A percentile compares a stretch with the other conserved stretches of the same genome.
Evolutionary conservation across 2,329 filamentous ascomycete species (phyloP).

Genomic region (Mycosphaerella arachidis): DNA sequence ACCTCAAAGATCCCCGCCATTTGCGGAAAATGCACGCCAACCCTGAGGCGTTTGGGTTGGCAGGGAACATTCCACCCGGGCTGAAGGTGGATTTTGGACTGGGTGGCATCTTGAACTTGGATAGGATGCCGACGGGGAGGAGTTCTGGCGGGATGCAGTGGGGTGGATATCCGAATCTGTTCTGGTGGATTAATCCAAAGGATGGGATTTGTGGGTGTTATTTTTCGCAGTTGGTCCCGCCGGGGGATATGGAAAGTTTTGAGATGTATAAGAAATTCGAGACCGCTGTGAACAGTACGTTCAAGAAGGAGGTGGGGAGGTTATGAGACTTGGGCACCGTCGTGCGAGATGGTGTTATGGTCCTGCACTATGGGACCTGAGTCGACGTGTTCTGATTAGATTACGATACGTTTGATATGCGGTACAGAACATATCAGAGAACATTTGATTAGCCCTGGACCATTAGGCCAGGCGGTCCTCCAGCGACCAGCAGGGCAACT

Average conservation of each 20-base stretch:
- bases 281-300: slow-evolving; percentile 35
- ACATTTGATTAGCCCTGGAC: too few species aligned
- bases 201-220: slow-evolving; percentile 40
- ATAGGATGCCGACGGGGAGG: slow-evolving; percentile 34
- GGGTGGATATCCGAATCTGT: slow-evolving; percentile 45
- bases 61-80: slow-evolving; percentile 31
- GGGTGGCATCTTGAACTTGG: slow-evolving; percentile 40
- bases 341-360: too few species aligned
- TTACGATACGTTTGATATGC: too few species aligned
- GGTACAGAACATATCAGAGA: too few species aligned
- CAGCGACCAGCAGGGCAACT: too few species aligned
- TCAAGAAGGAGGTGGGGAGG: background rate
- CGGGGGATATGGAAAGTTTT: slow-evolving; percentile 36
- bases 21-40: slow-evolving; percentile 13
- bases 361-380: too few species aligned
- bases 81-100: slow-evolving; percentile 37
- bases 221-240: slow-evolving; percentile 38
- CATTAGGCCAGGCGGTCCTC: too few species aligned
- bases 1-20: slow-evolving; percentile 33
- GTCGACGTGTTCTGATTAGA: too few species aligned
- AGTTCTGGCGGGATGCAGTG: slow-evolving; percentile 39
- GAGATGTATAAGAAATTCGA: slow-evolving; percentile 37
- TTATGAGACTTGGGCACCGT: background rate
- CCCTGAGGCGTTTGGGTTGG: slow-evolving; percentile 25
- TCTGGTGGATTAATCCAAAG: slow-evolving; percentile 40